Base-by-base conservation (phyloP, 208 protist genomes). In the Leishmania mexicana region DNA sequence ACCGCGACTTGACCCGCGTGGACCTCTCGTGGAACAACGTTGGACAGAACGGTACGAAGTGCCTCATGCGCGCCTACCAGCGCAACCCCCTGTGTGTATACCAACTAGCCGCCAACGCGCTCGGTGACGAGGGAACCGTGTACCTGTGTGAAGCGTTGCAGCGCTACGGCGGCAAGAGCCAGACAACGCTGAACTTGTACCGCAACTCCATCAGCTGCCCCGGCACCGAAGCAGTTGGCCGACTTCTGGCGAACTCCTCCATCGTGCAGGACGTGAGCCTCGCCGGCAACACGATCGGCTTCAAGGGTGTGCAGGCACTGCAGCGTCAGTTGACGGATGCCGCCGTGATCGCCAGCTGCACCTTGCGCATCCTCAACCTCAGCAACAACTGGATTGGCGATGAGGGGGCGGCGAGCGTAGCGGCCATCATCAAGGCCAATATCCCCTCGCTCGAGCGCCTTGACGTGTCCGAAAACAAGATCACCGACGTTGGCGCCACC, bases 21-120 rank as follows among this genome's bases (percentile, higher is more conserved):
- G 93, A 97, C 81, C 83, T 97, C 21, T 93, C 89, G 85, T 97
- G 91, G 90, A 97, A 97, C 80, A 73, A 80, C 11, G 81, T 97
- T n/a, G 94, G 94, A 1, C 91, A 87, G 5, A 86, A 95, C 76
- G 94, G 94, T 64, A 93, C 94, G 10, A 93, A 94, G 84, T 93
- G 92, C 77, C 87, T 97, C 8, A 17, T 89, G 78, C 92, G 94
- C 4, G 91, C 88, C 38, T 94, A 91, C 78, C 87, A 97, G 83
- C 91, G 92, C 42, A 97, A 96, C 75, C 90, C 92, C 0, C 78
- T 94, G 13, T 96, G 92, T 64, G 88, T 87, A 11, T 97, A 95
- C 62, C 82, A 90, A 19, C 89, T 97, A 13, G 87, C 89, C 53
- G 92, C 89, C 17, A 97, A 97, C 80, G 68, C 84, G 11, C 88